phyloP scores from a whole-genome alignment of 2,329 filamentous ascomycete species.

The Corinectria fuckeliana region DNA sequence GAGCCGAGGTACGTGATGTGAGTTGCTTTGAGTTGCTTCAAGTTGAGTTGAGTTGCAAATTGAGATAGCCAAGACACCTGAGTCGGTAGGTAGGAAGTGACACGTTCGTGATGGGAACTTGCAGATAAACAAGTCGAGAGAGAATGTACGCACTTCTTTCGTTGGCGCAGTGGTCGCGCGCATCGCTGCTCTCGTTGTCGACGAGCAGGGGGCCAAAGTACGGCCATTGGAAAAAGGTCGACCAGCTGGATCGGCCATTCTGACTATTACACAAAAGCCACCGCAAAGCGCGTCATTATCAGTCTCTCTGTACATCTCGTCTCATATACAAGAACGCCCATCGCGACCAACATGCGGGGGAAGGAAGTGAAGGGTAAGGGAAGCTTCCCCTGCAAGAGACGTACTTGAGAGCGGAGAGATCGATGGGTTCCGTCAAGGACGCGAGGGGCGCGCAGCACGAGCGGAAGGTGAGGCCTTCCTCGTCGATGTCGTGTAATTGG shows the following conservation, averaged over 20 bases:
- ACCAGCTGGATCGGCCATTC: neutral
- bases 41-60: neutral
- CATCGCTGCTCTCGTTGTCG: constrained; percentile 76
- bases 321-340: neutral
- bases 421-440: constrained; percentile 50
- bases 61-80: neutral
- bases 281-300: constrained; percentile 22
- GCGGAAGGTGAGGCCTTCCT: constrained; percentile 44
- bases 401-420: constrained; percentile 51
- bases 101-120: neutral
- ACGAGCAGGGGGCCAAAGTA: constrained; percentile 73
- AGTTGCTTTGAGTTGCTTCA: too few species aligned
- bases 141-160: constrained; percentile 65
- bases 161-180: constrained; percentile 79
- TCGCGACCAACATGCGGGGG: neutral
- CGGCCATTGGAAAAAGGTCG: constrained; percentile 64
- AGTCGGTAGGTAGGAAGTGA: too few species aligned
- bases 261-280: neutral
- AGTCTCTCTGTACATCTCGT: too few species aligned
- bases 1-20: neutral
- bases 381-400: constrained; percentile 6
- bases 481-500: constrained; percentile 32
- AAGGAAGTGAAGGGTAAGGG: neutral
- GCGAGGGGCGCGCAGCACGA: constrained; percentile 49
- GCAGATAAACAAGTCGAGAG: neutral